Evolutionary conservation across 495 filamentous ascomycete genomes (phyloP), one percentile per base, ranked within the genome.

Genomic region (Hypoxylon cercidicola): DNA sequence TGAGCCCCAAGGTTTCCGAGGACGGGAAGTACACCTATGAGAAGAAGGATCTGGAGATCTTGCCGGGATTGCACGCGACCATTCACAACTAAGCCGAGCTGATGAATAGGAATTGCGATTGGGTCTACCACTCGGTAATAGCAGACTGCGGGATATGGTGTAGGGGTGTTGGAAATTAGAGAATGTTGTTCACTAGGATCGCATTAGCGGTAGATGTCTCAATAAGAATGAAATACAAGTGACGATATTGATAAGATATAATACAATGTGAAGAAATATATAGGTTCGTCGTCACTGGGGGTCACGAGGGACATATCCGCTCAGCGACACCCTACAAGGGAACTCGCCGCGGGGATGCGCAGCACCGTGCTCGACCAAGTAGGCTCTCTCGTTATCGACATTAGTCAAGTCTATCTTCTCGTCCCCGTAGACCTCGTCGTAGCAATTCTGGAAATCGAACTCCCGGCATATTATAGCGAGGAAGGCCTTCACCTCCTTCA

Each of bases 401-500:
- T 57, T 60, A 35, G 51, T 65, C 18, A 72, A 30, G 15, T 72
- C 70, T 20, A 68, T 30, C 34, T 57, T 60, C 32, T 72, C 67
- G 4, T 57, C 64, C 3, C 40, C 45, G 15, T 68, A 72, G 7
- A 70, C 67, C n/a, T 72, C 70, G 25, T 70, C 70, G 12, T 72
- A 72, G 40, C 67, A 68, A 32, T 72, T 64, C 48, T 74, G 60
- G 41, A 84, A 70, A 51, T 82, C 74, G 64, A 85, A 85, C 11
- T 70, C 60, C 44, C 84, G 73, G 23, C 76, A 49, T 7, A 53
- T 74, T 65, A 86, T 62, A 1, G 77, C 79, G 43, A 86, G 51
- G n/a, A 79, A 72, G 21, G 81, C 72, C 52, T 74, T 76, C 30
- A 78, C 57, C 62, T 85, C 81, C 11, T 78, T 73, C 62, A 84